Evolutionary conservation across 1,284 basidiomycete species (phyloP).

Genomic region (Mycosarcoma maydis): DNA sequence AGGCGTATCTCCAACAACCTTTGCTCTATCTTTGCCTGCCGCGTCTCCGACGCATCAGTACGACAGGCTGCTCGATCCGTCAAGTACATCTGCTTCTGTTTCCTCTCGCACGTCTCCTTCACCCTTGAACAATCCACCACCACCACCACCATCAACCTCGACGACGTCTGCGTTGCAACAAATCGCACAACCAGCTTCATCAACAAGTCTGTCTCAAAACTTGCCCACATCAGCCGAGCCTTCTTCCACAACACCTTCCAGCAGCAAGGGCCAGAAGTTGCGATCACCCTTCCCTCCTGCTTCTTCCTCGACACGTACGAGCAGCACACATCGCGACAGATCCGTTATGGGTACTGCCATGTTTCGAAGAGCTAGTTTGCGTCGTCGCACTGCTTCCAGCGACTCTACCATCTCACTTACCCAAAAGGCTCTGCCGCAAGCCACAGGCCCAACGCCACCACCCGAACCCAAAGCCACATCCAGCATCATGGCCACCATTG

Average conservation of each 20-base stretch:
- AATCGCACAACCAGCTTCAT: not conserved
- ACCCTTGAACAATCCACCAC: not conserved
- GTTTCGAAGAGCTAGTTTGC: conserved; percentile 32
- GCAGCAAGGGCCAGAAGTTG: conserved; percentile 14
- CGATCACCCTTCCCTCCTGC: conserved; percentile 30
- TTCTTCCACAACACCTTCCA: conserved; percentile 8
- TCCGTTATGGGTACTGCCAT: conserved; percentile 25
- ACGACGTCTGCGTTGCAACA: not conserved
- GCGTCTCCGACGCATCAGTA: conserved; percentile 10
- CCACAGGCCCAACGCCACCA: not conserved
- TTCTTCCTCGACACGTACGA: conserved; percentile 35
- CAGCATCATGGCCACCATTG: not conserved
- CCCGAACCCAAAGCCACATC: not conserved
- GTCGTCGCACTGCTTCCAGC: conserved; percentile 23
- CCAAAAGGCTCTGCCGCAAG: conserved; percentile 5
- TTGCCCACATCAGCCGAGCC: not conserved
- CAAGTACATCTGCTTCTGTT: conserved; percentile 6
- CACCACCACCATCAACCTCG: conserved; percentile 3
- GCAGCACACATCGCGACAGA: conserved; percentile 20
- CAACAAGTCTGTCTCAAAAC: not conserved
- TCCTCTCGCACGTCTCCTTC: conserved; percentile 4
- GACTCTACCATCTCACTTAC: conserved; percentile 13
- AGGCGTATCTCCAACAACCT: not conserved
- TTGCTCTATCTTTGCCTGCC: conserved; percentile 9
- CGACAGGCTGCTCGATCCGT: conserved; percentile 19